Conservation (phyloP, 495 filamentous ascomycete species). For the Neurospora sublineolata region DNA sequence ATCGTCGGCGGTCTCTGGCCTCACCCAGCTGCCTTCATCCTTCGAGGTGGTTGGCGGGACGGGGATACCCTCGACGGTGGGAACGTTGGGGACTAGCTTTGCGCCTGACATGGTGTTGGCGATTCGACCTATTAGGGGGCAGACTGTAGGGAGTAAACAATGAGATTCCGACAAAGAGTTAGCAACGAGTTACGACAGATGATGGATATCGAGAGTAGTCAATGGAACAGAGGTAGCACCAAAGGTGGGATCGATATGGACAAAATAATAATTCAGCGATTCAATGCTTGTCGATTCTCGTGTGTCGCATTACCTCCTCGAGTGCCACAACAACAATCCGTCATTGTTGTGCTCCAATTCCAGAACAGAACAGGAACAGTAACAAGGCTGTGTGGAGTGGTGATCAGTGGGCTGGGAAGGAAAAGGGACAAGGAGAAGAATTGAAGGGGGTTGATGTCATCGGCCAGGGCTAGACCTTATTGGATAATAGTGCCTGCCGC, state of each 20-base stretch:
- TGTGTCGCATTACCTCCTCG: background rate
- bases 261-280: background rate
- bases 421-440: background rate
- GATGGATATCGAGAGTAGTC: background rate
- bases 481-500: background rate
- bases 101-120: background rate
- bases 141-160: background rate
- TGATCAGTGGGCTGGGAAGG: background rate
- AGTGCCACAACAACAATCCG: background rate
- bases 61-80: constrained; percentile 27
- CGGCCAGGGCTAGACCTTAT: background rate
- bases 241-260: background rate
- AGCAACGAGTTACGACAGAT: background rate
- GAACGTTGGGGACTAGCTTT: constrained; percentile 16
- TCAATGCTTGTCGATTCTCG: background rate
- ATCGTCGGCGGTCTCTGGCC: constrained; percentile 26
- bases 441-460: background rate
- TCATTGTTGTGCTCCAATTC: background rate
- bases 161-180: background rate
- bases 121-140: background rate
- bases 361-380: background rate
- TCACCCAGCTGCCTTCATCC: constrained; percentile 4
- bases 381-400: background rate
- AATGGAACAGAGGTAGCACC: background rate
- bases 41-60: constrained; percentile 11